These are phyloP conservation scores for Rhodocollybia butyracea DNA, from an alignment of 768 basidiomycete species.

Conservation along the genomic window DNA sequence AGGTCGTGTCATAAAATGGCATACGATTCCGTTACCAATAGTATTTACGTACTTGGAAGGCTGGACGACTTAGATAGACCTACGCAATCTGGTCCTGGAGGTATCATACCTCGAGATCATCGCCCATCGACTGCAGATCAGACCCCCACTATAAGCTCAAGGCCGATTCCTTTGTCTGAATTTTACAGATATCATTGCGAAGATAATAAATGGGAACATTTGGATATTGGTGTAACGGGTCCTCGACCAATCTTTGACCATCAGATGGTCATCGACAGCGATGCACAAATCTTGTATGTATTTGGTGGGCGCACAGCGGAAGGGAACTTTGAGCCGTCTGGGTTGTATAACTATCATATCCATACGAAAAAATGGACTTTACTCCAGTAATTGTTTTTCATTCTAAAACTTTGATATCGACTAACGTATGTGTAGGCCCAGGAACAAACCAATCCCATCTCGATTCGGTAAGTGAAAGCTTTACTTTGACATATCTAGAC, in stretches of 20 bases:
- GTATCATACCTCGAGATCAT: neutral
- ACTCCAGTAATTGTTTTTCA: conserved; percentile 46
- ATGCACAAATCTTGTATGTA: conserved; percentile 68
- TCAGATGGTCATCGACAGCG: conserved; percentile 75
- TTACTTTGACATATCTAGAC: conserved; percentile 65
- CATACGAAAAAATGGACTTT: conserved; percentile 62
- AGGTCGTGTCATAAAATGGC: conserved; percentile 83
- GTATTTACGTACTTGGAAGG: conserved; percentile 72
- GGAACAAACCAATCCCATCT: conserved; percentile 5
- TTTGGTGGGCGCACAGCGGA: conserved; percentile 75
- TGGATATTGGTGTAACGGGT: conserved; percentile 70
- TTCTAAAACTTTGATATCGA: neutral
- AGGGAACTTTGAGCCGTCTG: conserved; percentile 58
- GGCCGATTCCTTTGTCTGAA: conserved; percentile 50
- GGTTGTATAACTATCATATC: conserved; percentile 71
- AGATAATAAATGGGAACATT: conserved; percentile 70
- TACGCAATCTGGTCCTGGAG: conserved; percentile 12
- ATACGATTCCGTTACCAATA: conserved; percentile 67
- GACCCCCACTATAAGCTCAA: conserved; percentile 14
- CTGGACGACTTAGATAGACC: conserved; percentile 50
- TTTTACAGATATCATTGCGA: conserved; percentile 75
- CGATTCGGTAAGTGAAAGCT: conserved; percentile 35
- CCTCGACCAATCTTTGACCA: conserved; percentile 78
- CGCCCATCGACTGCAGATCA: neutral
- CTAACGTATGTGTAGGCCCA: neutral